Base-by-base conservation (phyloP, 2,329 filamentous ascomycete species). In the Cordyceps cateniannulata region DNA sequence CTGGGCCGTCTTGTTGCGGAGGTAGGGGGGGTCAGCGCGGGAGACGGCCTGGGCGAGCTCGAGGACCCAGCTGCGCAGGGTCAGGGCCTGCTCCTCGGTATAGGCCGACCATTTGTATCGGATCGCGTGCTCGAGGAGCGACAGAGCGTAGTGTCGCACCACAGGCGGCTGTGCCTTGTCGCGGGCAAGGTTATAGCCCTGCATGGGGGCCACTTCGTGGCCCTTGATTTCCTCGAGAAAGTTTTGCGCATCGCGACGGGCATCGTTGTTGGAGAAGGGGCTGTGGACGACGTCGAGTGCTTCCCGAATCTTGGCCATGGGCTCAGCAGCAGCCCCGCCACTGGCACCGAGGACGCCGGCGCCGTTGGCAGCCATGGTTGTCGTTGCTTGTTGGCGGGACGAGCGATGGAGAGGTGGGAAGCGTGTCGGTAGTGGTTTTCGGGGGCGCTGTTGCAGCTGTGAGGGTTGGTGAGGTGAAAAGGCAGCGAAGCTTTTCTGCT, bases 1-100 rank as follows among this genome's bases (percentile, higher is more conserved):
- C 75, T 96, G 89, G 29, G 91, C 91, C 38, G 95, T 88, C 77
- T 99, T 99, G 80, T 96, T 98, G 67, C 93, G 84, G 65, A 97
- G 79, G 71, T 93, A 99, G 35, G 83, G 74, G 3, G 91, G 90
- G 70, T 98, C 93, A 22, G 86, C 82, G 50, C 82, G 82, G 5
- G 84, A 80, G 48, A 96, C 79, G 63, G 83, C 81, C 69, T 89
- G 85, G 14, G 91, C 90, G 14, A 99, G 85, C 70, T 88, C 81
- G 60, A 96, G 76, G 48, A 96, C 85, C 83, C 93, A 95, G 62
- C 81, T 80, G 54, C 90, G 85, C 60, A 99, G 76, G 57, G 84
- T 83, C 29, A 78, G 76, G 20, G 85, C 85, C 72, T 96, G 87
- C 24, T 86, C 84, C 29, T 81, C 74, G 22, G 81, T 84, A 69